Base-by-base conservation (phyloP, 2,329 filamentous ascomycete genomes). In the Teratosphaeria destructans region DNA sequence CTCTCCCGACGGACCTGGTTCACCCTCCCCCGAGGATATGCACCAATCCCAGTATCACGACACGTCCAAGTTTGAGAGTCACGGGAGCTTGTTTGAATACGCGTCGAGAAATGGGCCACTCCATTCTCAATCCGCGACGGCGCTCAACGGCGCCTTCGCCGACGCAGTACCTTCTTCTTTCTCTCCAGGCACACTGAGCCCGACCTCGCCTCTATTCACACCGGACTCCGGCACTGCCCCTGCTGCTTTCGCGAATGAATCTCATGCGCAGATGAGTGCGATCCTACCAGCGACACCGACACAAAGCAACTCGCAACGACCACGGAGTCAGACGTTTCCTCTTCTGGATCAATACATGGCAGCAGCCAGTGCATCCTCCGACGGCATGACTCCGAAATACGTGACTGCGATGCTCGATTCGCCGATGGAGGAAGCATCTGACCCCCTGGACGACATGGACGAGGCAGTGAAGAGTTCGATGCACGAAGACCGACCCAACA, bases 261-360 rank as follows among this genome's bases (percentile, higher is more conserved):
- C 79, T 27, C 79, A 77, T 8, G 78, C 78, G 12, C 62, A 59
- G 23, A 52, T 64, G 23, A 61, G 65, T 56, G 64, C 63, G 1
- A 63, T 66, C 59, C 79, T 77, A 60, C 76, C 78, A 39, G 76
- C 77, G 58, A 77, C 43, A 19, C 16, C 75, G 47, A 72, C 74
- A 52, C 75, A 74, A 59, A 76, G 78, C 57, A 84, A 83, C 67
- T 85, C 86, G 64, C 86, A 88, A 67, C 82, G 90, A 59, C 89
- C 89, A n/a, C 82, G 90, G 68, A 94, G 89, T 72, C 90, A 95
- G 73, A 95, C 90, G 0, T 91, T 95, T 63, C 90, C 91, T 1
- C 85, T 86, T 54, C 77, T 90, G 10, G 86, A 85, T 64, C 78
- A 82, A 19, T 81, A 81, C 66, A 77, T 82, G 62, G 78, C 79